phyloP scores from a whole-genome alignment of 1,284 basidiomycete species.

The Tylopilus sp. region DNA sequence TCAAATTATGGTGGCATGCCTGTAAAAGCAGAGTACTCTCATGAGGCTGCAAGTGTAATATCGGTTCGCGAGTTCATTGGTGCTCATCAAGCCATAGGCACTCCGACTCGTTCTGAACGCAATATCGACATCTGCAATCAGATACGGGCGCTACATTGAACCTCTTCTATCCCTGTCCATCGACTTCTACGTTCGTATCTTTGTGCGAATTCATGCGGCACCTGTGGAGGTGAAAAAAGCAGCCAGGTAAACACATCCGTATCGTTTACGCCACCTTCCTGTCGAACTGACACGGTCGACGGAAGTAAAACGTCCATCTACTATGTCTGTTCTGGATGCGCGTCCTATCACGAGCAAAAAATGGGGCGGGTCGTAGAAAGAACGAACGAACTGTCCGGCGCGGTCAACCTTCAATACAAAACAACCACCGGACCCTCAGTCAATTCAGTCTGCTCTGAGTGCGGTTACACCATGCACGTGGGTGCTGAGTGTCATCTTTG shows the following conservation, averaged over 20 bases:
- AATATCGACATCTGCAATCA: slow-evolving; percentile 80
- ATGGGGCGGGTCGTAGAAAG: slow-evolving; percentile 68
- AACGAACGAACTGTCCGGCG: slow-evolving; percentile 48
- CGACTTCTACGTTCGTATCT: slow-evolving; percentile 96
- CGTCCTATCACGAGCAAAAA: slow-evolving; percentile 76
- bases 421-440: slow-evolving; percentile 71
- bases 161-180: slow-evolving; percentile 93
- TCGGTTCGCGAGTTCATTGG: slow-evolving; percentile 1
- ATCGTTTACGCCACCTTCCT: neutral
- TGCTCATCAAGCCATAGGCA: slow-evolving; percentile 48
- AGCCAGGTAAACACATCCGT: slow-evolving; percentile 54
- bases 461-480: slow-evolving; percentile 74
- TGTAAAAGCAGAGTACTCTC: slow-evolving; percentile 89
- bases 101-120: slow-evolving; percentile 87
- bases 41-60: slow-evolving; percentile 70
- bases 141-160: slow-evolving; percentile 90
- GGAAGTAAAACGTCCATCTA: slow-evolving; percentile 77
- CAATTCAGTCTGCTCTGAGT: slow-evolving; percentile 73
- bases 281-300: slow-evolving; percentile 1
- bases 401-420: slow-evolving; percentile 64
- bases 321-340: slow-evolving; percentile 80
- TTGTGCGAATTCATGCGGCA: slow-evolving; percentile 75
- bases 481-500: slow-evolving; percentile 18
- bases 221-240: slow-evolving; percentile 87
- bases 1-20: slow-evolving; percentile 96